Evolutionary conservation across 345 rosid genomes (phyloP).

Genomic region (Melastoma malabathricum): DNA sequence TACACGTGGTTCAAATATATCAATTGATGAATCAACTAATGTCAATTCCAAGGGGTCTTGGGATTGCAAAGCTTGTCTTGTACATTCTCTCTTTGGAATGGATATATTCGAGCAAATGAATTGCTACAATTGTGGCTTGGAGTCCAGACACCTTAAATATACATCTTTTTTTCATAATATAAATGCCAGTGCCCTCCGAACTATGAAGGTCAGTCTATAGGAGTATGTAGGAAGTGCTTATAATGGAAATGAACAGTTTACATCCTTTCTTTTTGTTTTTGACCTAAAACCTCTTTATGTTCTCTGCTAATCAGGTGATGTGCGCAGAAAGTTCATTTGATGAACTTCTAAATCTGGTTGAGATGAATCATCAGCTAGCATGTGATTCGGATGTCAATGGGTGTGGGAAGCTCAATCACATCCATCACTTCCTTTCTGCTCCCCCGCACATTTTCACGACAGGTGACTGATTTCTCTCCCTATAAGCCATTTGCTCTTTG

Average conservation of each 20-base stretch:
- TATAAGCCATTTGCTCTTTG: neutral
- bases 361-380: slow-evolving; percentile 83
- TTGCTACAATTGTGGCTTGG: slow-evolving; percentile 68
- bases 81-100: slow-evolving; percentile 90
- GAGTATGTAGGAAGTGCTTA: neutral
- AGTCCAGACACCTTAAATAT: slow-evolving; percentile 81
- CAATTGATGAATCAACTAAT: slow-evolving; percentile 51
- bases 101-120: slow-evolving; percentile 67
- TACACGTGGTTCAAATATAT: slow-evolving; percentile 35
- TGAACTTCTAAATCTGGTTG: slow-evolving; percentile 60
- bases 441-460: slow-evolving; percentile 74
- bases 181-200: slow-evolving; percentile 84
- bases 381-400: slow-evolving; percentile 83
- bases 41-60: slow-evolving; percentile 53
- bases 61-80: slow-evolving; percentile 75
- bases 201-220: slow-evolving; percentile 49
- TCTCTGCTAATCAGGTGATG: slow-evolving; percentile 35
- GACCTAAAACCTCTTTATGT: neutral
- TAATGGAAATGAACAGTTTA: too few species aligned
- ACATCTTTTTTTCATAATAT: slow-evolving; percentile 87
- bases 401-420: slow-evolving; percentile 75
- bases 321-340: slow-evolving; percentile 65
- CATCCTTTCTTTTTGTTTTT: slow-evolving; percentile 7
- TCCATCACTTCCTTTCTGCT: slow-evolving; percentile 61
- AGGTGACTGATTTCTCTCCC: slow-evolving; percentile 31